Conservation (phyloP, 1,284 basidiomycete genomes). For the Rhizoctonia solani region DNA sequence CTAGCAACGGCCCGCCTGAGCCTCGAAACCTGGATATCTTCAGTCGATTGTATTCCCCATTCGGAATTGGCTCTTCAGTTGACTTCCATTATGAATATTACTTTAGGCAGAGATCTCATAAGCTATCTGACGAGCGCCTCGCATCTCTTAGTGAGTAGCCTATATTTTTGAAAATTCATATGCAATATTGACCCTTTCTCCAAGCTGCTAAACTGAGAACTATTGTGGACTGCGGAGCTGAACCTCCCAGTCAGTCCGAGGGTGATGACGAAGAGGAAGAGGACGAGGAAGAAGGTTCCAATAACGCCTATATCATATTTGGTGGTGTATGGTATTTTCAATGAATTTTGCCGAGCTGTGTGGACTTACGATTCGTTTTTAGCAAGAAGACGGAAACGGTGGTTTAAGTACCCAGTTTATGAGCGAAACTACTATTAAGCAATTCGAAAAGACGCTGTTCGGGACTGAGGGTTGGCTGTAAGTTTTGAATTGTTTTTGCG, state of each 20-base stretch:
- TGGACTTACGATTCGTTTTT: neutral
- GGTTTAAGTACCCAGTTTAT: neutral
- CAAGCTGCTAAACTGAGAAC: neutral
- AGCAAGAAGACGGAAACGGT: neutral
- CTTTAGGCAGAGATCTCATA: neutral
- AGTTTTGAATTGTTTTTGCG: neutral
- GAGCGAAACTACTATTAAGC: neutral
- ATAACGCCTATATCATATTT: neutral
- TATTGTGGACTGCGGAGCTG: neutral
- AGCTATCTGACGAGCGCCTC: too few relatives aligned
- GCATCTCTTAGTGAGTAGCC: neutral
- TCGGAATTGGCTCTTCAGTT: neutral
- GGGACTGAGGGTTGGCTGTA: slow-evolving; percentile 31
- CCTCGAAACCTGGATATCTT: neutral
- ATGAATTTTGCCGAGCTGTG: neutral
- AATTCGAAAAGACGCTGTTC: slow-evolving; percentile 23
- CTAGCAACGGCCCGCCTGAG: neutral
- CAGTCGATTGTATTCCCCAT: neutral
- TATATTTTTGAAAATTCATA: too few relatives aligned
- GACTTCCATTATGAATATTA: neutral
- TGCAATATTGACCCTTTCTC: too few relatives aligned
- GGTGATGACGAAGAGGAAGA: neutral
- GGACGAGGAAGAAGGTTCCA: neutral
- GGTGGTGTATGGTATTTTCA: neutral
- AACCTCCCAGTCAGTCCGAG: neutral